Percentiles rank a stretch among this genome's conserved stretches.
Evolutionary conservation across 768 basidiomycete genomes (phyloP).

Genomic region (Leccinum olivaceopallidum): DNA sequence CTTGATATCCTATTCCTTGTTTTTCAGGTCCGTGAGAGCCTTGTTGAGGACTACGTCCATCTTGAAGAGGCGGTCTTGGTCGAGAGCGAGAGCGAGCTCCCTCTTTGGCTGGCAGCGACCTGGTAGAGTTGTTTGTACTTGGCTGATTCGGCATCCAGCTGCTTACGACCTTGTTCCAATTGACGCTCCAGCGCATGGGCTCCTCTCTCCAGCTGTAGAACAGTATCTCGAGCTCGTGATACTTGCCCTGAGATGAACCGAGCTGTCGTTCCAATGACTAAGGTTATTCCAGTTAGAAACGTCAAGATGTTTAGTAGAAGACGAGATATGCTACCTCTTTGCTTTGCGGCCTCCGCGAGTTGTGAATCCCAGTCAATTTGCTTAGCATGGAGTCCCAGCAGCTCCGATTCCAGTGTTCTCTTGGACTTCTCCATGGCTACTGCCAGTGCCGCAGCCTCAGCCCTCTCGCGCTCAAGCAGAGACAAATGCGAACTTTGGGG

Average conservation of each 20-base stretch:
- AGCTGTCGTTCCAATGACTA: slow-evolving; percentile 81
- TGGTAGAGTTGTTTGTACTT: slow-evolving; percentile 80
- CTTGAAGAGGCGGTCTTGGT: slow-evolving; percentile 70
- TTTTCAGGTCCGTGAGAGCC: slow-evolving; percentile 75
- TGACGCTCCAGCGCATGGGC: slow-evolving; percentile 73
- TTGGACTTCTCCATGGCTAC: slow-evolving; percentile 69
- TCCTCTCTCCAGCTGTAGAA: slow-evolving; percentile 82
- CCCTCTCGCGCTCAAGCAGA: slow-evolving; percentile 60
- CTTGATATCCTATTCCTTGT: slow-evolving; percentile 82
- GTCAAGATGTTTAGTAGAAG: not conserved
- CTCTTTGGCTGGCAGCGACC: slow-evolving; percentile 53
- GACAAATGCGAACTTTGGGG: slow-evolving; percentile 63
- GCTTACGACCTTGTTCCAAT: slow-evolving; percentile 66
- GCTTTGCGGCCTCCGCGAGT: slow-evolving; percentile 55
- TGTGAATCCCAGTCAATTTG: slow-evolving; percentile 68
- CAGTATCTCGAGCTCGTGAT: slow-evolving; percentile 87
- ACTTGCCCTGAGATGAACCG: slow-evolving; percentile 67
- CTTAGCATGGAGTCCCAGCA: slow-evolving; percentile 65
- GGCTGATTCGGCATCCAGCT: slow-evolving; percentile 70
- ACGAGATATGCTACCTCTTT: slow-evolving; percentile 66
- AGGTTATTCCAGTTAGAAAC: slow-evolving; percentile 1
- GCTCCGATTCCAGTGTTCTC: slow-evolving; percentile 67
- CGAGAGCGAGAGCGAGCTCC: slow-evolving; percentile 59
- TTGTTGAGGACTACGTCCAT: slow-evolving; percentile 82
- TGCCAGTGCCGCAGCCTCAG: slow-evolving; percentile 47